Base-by-base conservation (phyloP, 2,329 filamentous ascomycete genomes). In the Fusarium verrucosum region DNA sequence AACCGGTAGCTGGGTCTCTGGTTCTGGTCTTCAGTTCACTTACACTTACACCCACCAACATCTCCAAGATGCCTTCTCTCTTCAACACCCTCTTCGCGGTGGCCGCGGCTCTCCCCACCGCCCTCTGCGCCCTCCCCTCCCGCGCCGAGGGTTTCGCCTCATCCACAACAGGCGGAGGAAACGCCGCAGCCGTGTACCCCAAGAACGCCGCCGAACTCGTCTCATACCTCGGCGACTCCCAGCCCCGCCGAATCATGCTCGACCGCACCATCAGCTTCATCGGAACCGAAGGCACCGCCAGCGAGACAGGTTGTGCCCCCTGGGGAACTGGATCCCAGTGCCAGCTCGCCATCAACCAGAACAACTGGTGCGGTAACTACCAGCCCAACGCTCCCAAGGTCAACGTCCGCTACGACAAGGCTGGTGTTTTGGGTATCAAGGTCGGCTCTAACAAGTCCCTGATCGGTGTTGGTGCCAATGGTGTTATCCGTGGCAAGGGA, bases 141-240 rank as follows among this genome's bases (percentile, higher is more conserved):
- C 61, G 75, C n/a, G 75, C 79, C 14, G 75, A 80, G 60, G 79
- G 79, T 9, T 80, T 81, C 63, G 78, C 76, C 44, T 75, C 76
- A 57, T 84, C 85, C 44, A 83, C 85, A 25, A 89, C 87, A 17
- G 87, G 87, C 33, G 87, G 87, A 70, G 86, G 85, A 50, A 79
- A 68, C 58, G 85, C 83, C 20, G 75, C 79, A 10, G 73, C 84
- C 25, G 84, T 84, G 17, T 84, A 85, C 66, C 86, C 86, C 13
- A 77, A 73, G 17, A 83, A 79, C 44, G 86, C 75, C 37, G 79
- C 76, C 22, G 79, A 90, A 80, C 82, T 89, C 42, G 82, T 84
- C 73, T 81, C 78, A 35, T 89, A 87, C 76, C 82, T 89, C 7
- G 78, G 79, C 10, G 85, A 88, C 73, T 76, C 74, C 51, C 72